Conservation (phyloP, 768 basidiomycete genomes). For the Amanita pallidorosea region DNA sequence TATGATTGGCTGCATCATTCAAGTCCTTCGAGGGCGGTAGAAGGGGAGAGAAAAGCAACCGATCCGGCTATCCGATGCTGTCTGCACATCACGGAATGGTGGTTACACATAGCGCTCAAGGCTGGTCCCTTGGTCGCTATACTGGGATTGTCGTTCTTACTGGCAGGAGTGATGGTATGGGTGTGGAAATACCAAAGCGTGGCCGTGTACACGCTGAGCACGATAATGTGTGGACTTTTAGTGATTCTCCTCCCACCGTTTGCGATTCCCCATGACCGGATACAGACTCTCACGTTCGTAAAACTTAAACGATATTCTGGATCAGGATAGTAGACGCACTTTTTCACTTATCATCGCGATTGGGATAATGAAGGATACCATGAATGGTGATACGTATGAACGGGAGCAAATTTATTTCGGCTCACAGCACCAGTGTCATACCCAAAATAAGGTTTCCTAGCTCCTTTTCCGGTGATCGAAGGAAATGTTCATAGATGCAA, state of each 20-base stretch:
- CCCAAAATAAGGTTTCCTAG: too few relatives aligned
- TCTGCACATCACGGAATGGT: not conserved
- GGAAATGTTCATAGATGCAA: too few relatives aligned
- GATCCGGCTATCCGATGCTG: not conserved
- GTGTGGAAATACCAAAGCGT: not conserved
- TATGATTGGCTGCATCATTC: slow-evolving; percentile 1
- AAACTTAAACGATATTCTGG: not conserved
- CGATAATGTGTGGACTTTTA: not conserved
- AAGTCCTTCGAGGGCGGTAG: too few relatives aligned
- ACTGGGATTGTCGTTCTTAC: not conserved
- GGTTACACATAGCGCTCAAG: not conserved
- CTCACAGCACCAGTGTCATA: too few relatives aligned
- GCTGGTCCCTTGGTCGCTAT: not conserved
- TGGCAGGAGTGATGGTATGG: not conserved
- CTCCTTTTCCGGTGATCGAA: too few relatives aligned
- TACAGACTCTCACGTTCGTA: not conserved
- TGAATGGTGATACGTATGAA: too few relatives aligned
- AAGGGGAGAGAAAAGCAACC: too few relatives aligned
- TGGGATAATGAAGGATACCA: too few relatives aligned
- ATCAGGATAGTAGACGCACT: not conserved
- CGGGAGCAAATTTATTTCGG: too few relatives aligned
- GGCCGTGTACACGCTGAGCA: not conserved
- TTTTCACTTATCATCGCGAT: too few relatives aligned
- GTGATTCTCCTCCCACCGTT: not conserved
- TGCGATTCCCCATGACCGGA: not conserved